Percentiles rank a stretch among this genome's conserved stretches.
These are phyloP conservation scores for Pleurotus tuoliensis DNA, from an alignment of 768 basidiomycete genomes.

Conservation along the genomic window DNA sequence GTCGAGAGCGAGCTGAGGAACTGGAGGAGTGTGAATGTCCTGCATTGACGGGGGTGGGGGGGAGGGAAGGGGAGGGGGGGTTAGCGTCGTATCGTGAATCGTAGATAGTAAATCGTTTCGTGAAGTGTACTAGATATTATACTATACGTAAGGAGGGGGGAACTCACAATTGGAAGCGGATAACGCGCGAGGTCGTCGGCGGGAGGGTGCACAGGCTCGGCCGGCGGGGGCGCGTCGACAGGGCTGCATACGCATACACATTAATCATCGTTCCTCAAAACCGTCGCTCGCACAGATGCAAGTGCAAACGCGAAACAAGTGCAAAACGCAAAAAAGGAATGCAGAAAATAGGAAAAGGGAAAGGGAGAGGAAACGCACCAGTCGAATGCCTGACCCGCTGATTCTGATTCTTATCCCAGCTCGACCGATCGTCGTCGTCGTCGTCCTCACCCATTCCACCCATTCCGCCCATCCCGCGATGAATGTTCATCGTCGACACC, in stretches of 20 bases:
- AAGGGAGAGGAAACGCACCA: background rate
- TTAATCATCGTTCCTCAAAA: background rate
- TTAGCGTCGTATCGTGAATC: background rate
- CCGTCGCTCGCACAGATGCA: too few species aligned
- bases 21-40: constrained; percentile 41
- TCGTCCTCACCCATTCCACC: too few species aligned
- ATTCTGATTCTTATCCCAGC: background rate
- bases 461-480: too few species aligned
- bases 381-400: constrained; percentile 5
- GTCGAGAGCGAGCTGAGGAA: constrained; percentile 47
- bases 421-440: constrained; percentile 3
- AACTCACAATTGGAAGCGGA: constrained; percentile 51
- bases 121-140: too few species aligned
- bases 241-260: background rate
- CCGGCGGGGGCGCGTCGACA: constrained; percentile 18
- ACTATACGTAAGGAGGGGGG: too few species aligned
- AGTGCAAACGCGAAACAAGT: too few species aligned
- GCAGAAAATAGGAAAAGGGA: background rate
- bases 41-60: background rate
- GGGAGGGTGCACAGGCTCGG: constrained; percentile 29
- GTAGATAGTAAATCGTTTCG: too few species aligned
- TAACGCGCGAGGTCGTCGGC: constrained; percentile 45
- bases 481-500: background rate
- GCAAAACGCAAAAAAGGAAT: too few species aligned
- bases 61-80: too few species aligned